These are phyloP conservation scores for Bassia scoparia DNA, from an alignment of 148 eudicot genomes.

Conservation along the genomic window DNA sequence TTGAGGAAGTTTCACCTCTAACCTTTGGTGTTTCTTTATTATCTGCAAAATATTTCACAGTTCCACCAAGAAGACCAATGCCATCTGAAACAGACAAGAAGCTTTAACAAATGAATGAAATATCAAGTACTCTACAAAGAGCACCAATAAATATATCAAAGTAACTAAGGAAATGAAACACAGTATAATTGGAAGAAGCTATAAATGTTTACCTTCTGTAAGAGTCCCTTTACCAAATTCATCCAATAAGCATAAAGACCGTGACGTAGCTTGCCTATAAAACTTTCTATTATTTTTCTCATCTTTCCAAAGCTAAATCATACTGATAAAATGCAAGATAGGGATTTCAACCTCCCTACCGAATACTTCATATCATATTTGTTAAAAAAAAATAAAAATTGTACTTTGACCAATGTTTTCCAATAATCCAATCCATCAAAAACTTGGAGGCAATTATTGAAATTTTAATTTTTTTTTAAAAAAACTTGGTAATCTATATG, in stretches of 20 bases:
- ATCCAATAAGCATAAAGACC: constrained; percentile 84
- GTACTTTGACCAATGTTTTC: too few species aligned
- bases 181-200: not conserved
- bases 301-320: constrained; percentile 10
- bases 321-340: too few species aligned
- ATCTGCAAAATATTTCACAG: constrained; percentile 64
- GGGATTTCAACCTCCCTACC: too few species aligned
- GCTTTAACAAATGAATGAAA: not conserved
- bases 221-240: constrained; percentile 99
- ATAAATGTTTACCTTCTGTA: constrained; percentile 62
- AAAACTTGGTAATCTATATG: too few species aligned
- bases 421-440: too few species aligned
- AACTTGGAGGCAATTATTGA: too few species aligned
- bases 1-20: constrained; percentile 15
- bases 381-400: too few species aligned
- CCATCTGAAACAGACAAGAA: constrained; percentile 66
- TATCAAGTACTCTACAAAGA: not conserved
- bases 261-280: constrained; percentile 74
- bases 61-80: constrained; percentile 94
- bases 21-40: constrained; percentile 87
- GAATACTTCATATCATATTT: too few species aligned
- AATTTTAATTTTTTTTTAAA: too few species aligned
- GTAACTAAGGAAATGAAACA: not conserved
- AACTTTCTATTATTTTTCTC: constrained; percentile 1
- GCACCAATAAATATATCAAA: not conserved